Base-by-base conservation (phyloP, 2,329 filamentous ascomycete species). In the Epichloe amarillans region DNA sequence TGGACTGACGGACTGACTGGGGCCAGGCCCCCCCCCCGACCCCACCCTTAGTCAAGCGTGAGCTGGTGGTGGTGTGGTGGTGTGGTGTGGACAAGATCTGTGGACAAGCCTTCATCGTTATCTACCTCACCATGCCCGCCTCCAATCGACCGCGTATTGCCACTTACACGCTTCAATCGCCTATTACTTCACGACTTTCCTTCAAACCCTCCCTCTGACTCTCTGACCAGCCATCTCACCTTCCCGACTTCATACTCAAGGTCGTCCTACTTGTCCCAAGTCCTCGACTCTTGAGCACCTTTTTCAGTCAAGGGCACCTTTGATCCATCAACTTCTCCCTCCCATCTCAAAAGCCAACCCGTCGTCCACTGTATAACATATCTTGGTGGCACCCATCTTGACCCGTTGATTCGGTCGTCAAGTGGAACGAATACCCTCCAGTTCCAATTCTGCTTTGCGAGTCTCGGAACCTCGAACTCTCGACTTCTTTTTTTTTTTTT, bases 361-460 rank as follows among this genome's bases (percentile, higher is more conserved):
- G 21, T 17, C 41, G 14, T 46, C 17, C n/a, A 35, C n/a, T 30
- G n/a, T 19, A 10, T 15, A 10, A 19, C 15, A 17, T 36, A 8
- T 30, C 21, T 37, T 19, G 12, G 19, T 37, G 33, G 12, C 12
- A 36, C 46, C 21, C 36, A n/a, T 58, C 63, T 71, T 71, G 71
- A 74, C 67, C 71, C 69, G 69, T 75, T 74, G 64, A 72, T 65
- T 75, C 72, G 73, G 72, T 65, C 65, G 67, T 73, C 66, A 60
- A 64, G 61, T 57, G 57, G 19, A 47, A 49, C 50, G 43, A 49
- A 50, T 58, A 59, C 23, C 12, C 2, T 44, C 15, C 17, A 15
- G 14, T 33, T 17, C 23, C 15, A 12, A 12, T 26, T 33, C 26
- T 21, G 35, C 19, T 23, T 26, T 12, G 5, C 46, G 37, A 17